A percentile compares a stretch with the other conserved stretches of the same genome.
These are phyloP conservation scores for Boletus sensibilis DNA, from an alignment of 768 basidiomycete genomes.

Conservation along the genomic window DNA sequence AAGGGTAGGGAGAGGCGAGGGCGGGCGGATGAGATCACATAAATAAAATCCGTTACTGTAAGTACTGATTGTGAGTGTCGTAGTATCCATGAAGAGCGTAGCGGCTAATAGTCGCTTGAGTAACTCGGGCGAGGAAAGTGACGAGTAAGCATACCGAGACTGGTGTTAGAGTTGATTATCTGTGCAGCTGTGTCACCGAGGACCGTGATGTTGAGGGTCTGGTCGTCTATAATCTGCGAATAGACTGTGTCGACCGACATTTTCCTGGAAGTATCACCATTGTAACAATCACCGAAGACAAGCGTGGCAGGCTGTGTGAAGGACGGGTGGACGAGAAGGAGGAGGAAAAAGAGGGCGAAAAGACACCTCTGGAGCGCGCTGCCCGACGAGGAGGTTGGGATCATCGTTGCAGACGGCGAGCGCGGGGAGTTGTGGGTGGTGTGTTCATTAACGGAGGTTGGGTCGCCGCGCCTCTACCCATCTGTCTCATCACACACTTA, in stretches of 20 bases:
- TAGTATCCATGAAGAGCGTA: conserved; percentile 82
- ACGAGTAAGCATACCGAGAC: conserved; percentile 52
- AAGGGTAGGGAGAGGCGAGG: conserved; percentile 61
- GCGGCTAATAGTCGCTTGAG: conserved; percentile 42
- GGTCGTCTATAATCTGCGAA: conserved; percentile 58
- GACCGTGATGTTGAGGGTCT: conserved; percentile 66
- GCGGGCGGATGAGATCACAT: conserved; percentile 76
- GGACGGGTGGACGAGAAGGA: conserved; percentile 26
- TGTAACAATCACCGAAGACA: conserved; percentile 69
- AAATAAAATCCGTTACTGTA: conserved; percentile 71
- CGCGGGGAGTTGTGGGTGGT: conserved; percentile 7
- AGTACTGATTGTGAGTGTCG: conserved; percentile 74
- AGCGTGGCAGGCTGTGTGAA: conserved; percentile 60
- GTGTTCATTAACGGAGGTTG: conserved; percentile 21
- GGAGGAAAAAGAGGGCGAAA: conserved; percentile 6
- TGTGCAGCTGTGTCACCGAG: conserved; percentile 60
- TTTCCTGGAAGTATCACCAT: conserved; percentile 51
- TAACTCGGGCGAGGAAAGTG: not conserved
- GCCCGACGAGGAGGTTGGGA: conserved; percentile 9
- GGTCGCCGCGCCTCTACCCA: not conserved
- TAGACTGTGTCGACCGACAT: conserved; percentile 70
- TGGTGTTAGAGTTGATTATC: conserved; percentile 60
- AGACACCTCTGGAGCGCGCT: conserved; percentile 1
- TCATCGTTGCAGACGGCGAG: conserved; percentile 27
- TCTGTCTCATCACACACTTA: conserved; percentile 15